phyloP scores from a whole-genome alignment of 1,284 basidiomycete species.

The Fistulina hepatica region DNA sequence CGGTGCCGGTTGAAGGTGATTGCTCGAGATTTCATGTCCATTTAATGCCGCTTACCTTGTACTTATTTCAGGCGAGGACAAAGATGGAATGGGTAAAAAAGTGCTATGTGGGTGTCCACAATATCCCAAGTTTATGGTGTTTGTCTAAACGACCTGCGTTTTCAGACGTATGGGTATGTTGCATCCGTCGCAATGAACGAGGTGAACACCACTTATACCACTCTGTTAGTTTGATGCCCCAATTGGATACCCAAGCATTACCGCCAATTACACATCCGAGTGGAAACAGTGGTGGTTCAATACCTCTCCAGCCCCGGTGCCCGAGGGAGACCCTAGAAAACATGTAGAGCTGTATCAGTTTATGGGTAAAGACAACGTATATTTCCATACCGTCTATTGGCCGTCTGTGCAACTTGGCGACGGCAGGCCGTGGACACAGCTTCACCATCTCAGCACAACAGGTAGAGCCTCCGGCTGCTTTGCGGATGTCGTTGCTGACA shows the following conservation, averaged over 20 bases:
- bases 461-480: slow-evolving; percentile 35
- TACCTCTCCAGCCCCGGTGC: too few relatives aligned
- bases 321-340: too few relatives aligned
- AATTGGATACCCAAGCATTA: slow-evolving; percentile 97
- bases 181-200: not conserved
- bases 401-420: slow-evolving; percentile 88
- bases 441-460: slow-evolving; percentile 93
- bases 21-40: too few relatives aligned
- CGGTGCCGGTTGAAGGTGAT: slow-evolving; percentile 68
- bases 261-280: slow-evolving; percentile 87
- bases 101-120: slow-evolving; percentile 72
- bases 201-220: slow-evolving; percentile 1
- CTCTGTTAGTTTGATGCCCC: slow-evolving; percentile 99
- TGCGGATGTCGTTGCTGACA: slow-evolving; percentile 2
- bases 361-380: slow-evolving; percentile 98
- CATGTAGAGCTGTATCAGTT: slow-evolving; percentile 95
- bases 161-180: slow-evolving; percentile 72
- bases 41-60: too few relatives aligned
- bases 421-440: slow-evolving; percentile 85
- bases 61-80: slow-evolving; percentile 64
- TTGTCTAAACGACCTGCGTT: slow-evolving; percentile 10
- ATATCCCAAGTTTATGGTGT: slow-evolving; percentile 2
- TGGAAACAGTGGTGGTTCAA: slow-evolving; percentile 99
- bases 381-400: slow-evolving; percentile 97
- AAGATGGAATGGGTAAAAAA: slow-evolving; percentile 83